Evolutionary conservation across 208 protist species (phyloP), one percentile per base, ranked within the genome.

Genomic region (Eutreptiella sp.): DNA sequence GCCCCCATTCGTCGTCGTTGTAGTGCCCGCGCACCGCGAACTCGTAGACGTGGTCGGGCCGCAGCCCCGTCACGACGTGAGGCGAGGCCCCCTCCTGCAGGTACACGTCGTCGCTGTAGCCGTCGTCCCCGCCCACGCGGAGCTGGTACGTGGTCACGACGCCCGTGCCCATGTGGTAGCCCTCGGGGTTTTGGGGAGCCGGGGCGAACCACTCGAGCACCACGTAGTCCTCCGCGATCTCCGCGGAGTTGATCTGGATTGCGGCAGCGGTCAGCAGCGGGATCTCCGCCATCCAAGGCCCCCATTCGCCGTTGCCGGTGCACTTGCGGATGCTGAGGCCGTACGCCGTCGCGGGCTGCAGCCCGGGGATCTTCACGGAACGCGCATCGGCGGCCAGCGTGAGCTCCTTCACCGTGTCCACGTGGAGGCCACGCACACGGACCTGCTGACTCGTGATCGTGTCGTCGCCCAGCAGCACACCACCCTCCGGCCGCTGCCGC

Each of bases 1-100:
- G 66, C 7, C 84, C 87, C 84, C 87, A 93, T 70, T 90, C 84
- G 64, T 90, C 84, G 59, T 90, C 84, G 60, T 90, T 92, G 75
- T 93, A 93, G 67, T 90, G 82, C 39, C 84, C 87, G 75, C 88
- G 89, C 11, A 93, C 76, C 65, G 88, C 83, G 4, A 90, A 72
- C 53, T 84, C 87, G 80, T 93, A 93, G 66, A 87, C 88, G 7
- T 77, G 90, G 70, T 93, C 81, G 21, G 87, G 76, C 46, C 39
- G 67, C 11, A 93, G 70, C 21, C 78, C 78, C 7, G 74, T 73
- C 19, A 93, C 77, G 54, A 77, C 74, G 77, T 90, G 88, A 9
- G 86, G 86, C 9, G 76, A 89, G 68, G 88, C 84, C 28, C 74
- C 77, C 66, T 92, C 87, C 32, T 73, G 73, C 28, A 92, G 79